phyloP scores from a whole-genome alignment of 2,329 filamentous ascomycete genomes.

The Colletotrichum noveboracense region DNA sequence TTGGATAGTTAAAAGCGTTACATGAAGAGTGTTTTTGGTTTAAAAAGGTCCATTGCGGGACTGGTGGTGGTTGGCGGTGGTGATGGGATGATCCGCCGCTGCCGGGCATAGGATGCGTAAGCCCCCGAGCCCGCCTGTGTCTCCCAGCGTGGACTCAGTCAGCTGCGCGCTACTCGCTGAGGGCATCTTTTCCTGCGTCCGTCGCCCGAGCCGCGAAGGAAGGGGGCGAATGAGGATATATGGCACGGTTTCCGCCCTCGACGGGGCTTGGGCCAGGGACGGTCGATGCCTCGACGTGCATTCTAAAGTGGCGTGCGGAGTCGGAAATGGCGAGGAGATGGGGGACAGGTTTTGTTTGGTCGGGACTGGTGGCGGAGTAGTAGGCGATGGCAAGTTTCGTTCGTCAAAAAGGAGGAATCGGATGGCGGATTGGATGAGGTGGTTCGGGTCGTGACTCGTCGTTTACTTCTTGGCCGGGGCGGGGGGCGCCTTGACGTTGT shows the following conservation, averaged over 20 bases:
- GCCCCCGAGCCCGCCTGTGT: background rate
- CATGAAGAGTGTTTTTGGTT: background rate
- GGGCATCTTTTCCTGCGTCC: slow-evolving; percentile 3
- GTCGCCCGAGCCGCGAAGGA: background rate
- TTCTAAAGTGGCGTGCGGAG: background rate
- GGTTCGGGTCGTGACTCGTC: slow-evolving; percentile 1
- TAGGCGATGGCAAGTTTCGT: background rate
- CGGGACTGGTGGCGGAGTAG: background rate
- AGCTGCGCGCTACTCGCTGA: background rate
- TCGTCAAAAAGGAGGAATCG: background rate
- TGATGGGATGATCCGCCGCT: background rate
- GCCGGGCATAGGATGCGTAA: background rate
- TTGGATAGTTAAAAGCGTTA: slow-evolving; percentile 12
- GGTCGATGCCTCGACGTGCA: background rate
- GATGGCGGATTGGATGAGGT: background rate
- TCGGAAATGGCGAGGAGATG: background rate
- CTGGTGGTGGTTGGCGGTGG: background rate
- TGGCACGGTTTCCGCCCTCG: background rate
- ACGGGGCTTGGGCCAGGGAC: background rate
- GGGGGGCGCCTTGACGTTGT: slow-evolving; percentile 76
- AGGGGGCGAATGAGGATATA: background rate
- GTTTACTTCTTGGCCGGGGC: slow-evolving; percentile 60
- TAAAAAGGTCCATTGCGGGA: background rate
- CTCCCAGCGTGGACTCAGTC: background rate
- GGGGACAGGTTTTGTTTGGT: background rate